Percentiles rank a stretch among this genome's conserved stretches.
Conservation (phyloP, 1,139 yeast genomes). For the Suhomyces terraborum region DNA sequence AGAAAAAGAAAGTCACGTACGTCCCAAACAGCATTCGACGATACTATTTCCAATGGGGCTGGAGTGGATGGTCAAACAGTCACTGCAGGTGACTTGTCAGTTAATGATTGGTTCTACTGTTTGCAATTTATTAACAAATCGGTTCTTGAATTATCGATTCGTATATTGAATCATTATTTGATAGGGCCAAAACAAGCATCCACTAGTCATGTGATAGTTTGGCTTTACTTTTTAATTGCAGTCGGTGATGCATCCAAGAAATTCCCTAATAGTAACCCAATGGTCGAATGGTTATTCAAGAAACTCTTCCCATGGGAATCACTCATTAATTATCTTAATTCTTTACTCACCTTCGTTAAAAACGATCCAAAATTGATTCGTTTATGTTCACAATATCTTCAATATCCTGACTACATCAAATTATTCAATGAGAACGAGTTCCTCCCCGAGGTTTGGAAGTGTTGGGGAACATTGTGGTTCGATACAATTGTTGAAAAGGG, state of each 20-base stretch:
- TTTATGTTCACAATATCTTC: constrained; percentile 34
- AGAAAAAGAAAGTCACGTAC: constrained; percentile 54
- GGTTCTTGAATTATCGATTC: constrained; percentile 63
- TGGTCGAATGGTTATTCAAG: constrained; percentile 54
- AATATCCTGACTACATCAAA: constrained; percentile 32
- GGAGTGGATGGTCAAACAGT: constrained; percentile 35
- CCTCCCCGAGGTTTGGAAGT: constrained; percentile 76
- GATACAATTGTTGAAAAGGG: constrained; percentile 54
- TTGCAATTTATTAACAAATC: constrained; percentile 61
- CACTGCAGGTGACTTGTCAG: constrained; percentile 46
- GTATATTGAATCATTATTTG: constrained; percentile 64
- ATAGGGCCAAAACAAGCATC: constrained; percentile 72
- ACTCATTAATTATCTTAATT: constrained; percentile 61
- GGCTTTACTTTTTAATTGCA: constrained; percentile 68
- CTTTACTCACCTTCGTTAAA: constrained; percentile 40
- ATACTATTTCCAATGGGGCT: constrained; percentile 18
- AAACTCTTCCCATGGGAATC: constrained; percentile 70
- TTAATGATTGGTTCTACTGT: constrained; percentile 61
- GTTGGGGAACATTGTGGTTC: constrained; percentile 85
- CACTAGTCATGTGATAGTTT: constrained; percentile 67
- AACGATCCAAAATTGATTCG: constrained; percentile 29
- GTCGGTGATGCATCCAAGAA: constrained; percentile 58
- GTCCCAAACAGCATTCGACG: constrained; percentile 23
- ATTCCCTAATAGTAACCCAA: constrained; percentile 48
- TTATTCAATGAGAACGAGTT: constrained; percentile 59